phyloP scores from a whole-genome alignment of 495 filamentous ascomycete species.

The Penicillium diatomitis region DNA sequence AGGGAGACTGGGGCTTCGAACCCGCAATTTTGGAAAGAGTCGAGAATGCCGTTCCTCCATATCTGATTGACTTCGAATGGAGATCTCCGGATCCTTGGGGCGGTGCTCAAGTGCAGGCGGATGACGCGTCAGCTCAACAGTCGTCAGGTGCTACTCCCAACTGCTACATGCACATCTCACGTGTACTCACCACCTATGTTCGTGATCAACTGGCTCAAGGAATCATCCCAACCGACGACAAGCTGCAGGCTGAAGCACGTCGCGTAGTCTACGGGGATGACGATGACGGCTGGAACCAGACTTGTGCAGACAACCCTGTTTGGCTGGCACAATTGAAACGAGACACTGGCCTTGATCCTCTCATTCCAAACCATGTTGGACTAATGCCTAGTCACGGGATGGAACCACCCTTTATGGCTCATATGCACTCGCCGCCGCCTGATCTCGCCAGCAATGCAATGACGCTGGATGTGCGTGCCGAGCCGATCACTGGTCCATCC shows the following conservation, averaged over 20 bases:
- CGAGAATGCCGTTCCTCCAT: constrained; percentile 64
- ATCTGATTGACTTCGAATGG: constrained; percentile 37
- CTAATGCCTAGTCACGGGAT: constrained; percentile 30
- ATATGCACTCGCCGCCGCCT: constrained; percentile 21
- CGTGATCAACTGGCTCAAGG: constrained; percentile 39
- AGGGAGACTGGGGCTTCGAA: constrained; percentile 75
- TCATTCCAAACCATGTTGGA: constrained; percentile 24
- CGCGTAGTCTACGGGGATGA: constrained; percentile 55
- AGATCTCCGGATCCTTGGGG: constrained; percentile 29
- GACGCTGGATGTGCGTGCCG: constrained; percentile 16
- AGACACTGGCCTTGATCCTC: constrained; percentile 42
- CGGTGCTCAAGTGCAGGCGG: constrained; percentile 11
- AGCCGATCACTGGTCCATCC: constrained; percentile 19
- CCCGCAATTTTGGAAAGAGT: constrained; percentile 55
- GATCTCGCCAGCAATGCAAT: constrained; percentile 25
- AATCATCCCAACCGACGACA: constrained; percentile 46
- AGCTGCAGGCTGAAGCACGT: constrained; percentile 55
- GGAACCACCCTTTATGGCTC: constrained; percentile 31
- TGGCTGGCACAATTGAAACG: constrained; percentile 63
- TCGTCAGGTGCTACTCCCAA: constrained; percentile 29
- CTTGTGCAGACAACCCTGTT: constrained; percentile 54
- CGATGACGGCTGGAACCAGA: constrained; percentile 68
- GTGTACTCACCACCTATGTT: constrained; percentile 49
- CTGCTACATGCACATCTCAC: constrained; percentile 44
- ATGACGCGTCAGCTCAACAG: constrained; percentile 13